phyloP scores from a whole-genome alignment of 495 filamentous ascomycete species.

The Emericellopsis terricola region DNA sequence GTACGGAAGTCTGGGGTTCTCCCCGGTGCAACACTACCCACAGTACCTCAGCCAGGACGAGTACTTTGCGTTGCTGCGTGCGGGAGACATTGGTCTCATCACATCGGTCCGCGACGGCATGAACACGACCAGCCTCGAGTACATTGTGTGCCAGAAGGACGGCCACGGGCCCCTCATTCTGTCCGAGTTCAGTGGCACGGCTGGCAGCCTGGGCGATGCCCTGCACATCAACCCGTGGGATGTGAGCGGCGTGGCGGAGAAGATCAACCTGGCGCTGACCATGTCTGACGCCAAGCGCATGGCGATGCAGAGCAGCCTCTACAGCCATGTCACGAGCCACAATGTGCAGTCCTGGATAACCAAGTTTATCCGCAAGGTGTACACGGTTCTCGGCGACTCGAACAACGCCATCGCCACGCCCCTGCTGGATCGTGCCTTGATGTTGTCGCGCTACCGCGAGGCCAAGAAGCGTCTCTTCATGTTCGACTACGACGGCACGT shows the following conservation, averaged over 20 bases:
- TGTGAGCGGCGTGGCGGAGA: constrained; percentile 55
- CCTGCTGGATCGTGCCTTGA: constrained; percentile 48
- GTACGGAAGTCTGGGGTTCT: constrained; percentile 69
- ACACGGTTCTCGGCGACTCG: constrained; percentile 59
- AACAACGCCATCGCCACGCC: constrained; percentile 63
- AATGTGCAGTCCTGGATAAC: constrained; percentile 72
- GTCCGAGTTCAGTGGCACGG: constrained; percentile 90
- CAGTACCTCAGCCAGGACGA: constrained; percentile 75
- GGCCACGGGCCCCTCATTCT: constrained; percentile 74
- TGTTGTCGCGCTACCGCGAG: constrained; percentile 53
- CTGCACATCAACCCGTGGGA: constrained; percentile 96
- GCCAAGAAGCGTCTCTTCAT: constrained; percentile 70
- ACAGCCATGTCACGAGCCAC: constrained; percentile 63
- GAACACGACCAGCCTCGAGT: constrained; percentile 92
- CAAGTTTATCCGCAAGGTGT: constrained; percentile 53
- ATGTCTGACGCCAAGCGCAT: constrained; percentile 47
- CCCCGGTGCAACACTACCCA: constrained; percentile 81
- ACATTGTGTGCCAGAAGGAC: constrained; percentile 76
- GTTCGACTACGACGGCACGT: constrained; percentile 96
- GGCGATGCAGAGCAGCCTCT: constrained; percentile 42
- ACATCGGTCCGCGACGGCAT: constrained; percentile 88
- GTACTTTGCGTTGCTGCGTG: constrained; percentile 77
- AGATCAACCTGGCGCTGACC: constrained; percentile 60
- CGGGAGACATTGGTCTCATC: constrained; percentile 77
- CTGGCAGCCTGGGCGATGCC: constrained; percentile 64